Percentiles rank a stretch among this genome's conserved stretches.
Conservation (phyloP, 2,329 filamentous ascomycete species). For the Chaetomium olivaceum region DNA sequence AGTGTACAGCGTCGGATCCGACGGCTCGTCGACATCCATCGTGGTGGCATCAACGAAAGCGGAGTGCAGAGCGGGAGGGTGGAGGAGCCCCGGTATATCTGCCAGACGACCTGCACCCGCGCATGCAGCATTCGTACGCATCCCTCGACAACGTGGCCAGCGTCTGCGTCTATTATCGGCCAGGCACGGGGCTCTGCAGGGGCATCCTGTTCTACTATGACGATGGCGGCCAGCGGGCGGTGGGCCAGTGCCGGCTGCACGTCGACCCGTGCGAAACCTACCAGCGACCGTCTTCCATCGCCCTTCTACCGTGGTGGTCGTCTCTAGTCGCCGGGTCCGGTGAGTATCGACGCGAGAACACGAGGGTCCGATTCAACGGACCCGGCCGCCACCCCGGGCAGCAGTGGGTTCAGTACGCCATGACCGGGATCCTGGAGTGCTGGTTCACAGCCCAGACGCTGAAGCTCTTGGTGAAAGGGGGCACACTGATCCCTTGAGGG, state of each 20-base stretch:
- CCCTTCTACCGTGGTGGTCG: too few species aligned
- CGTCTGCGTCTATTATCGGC: neutral
- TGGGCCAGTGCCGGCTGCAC: neutral
- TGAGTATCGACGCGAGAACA: too few species aligned
- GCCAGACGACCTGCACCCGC: neutral
- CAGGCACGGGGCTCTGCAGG: neutral
- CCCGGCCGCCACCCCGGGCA: too few species aligned
- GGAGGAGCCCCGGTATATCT: neutral
- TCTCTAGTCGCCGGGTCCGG: too few species aligned
- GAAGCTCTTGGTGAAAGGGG: too few species aligned
- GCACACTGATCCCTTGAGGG: too few species aligned
- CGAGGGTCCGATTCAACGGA: too few species aligned
- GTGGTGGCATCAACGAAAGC: too few species aligned
- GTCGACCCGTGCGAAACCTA: neutral
- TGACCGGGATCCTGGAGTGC: neutral
- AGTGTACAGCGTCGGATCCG: neutral
- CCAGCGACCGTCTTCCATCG: neutral
- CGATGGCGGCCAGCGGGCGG: conserved; percentile 1
- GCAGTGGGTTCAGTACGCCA: neutral
- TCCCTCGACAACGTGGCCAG: neutral
- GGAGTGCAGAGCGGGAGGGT: neutral
- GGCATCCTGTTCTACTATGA: conserved; percentile 5
- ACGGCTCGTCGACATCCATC: too few species aligned
- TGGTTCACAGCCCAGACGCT: too few species aligned
- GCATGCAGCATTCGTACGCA: neutral